Evolutionary conservation across 805 yeast species (phyloP).

Genomic region (Wickerhamiella cacticola): DNA sequence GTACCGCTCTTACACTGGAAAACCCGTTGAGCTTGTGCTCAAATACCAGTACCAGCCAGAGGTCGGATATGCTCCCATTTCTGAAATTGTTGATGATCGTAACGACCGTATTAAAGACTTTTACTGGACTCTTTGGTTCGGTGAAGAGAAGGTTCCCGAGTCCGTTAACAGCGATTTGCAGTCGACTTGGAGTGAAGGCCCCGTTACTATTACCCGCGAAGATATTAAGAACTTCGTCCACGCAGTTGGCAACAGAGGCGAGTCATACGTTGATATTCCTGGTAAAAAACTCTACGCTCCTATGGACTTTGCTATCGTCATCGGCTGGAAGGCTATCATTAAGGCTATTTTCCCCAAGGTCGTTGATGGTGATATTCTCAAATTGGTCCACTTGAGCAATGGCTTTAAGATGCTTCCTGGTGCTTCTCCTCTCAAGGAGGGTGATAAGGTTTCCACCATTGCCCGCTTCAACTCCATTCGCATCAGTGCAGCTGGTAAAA

Average conservation of each 20-base stretch:
- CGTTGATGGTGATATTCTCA: slow-evolving; percentile 92
- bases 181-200: slow-evolving; percentile 38
- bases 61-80: slow-evolving; percentile 92
- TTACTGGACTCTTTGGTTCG: slow-evolving; percentile 98
- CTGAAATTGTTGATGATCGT: slow-evolving; percentile 81
- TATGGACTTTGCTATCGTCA: slow-evolving; percentile 97
- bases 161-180: slow-evolving; percentile 51
- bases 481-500: slow-evolving; percentile 86
- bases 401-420: slow-evolving; percentile 90
- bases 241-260: slow-evolving; percentile 94
- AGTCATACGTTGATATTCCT: slow-evolving; percentile 82
- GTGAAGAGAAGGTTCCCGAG: slow-evolving; percentile 46
- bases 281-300: slow-evolving; percentile 74
- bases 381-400: slow-evolving; percentile 87
- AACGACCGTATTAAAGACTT: slow-evolving; percentile 87
- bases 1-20: slow-evolving; percentile 69
- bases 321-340: slow-evolving; percentile 97
- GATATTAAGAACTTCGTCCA: slow-evolving; percentile 87
- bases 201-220: slow-evolving; percentile 54
- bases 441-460: slow-evolving; percentile 68
- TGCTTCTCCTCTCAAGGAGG: slow-evolving; percentile 77
- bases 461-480: slow-evolving; percentile 82
- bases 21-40: slow-evolving; percentile 64
- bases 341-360: slow-evolving; percentile 94
- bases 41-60: slow-evolving; percentile 67